These are phyloP conservation scores for Mollisiaceae sp. DNA, from an alignment of 2,329 filamentous ascomycete genomes.

Conservation along the genomic window DNA sequence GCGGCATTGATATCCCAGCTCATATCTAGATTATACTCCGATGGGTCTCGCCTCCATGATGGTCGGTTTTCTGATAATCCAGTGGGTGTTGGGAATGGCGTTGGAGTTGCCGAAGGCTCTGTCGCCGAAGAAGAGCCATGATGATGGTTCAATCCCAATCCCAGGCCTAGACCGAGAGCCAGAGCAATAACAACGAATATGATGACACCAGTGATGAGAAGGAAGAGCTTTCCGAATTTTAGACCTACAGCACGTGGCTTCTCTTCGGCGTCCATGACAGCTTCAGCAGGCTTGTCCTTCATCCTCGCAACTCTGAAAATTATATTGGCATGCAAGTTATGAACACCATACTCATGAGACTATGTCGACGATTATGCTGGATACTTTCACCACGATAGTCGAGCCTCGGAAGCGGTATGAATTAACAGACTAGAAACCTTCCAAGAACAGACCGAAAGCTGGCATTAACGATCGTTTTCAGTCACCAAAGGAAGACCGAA, in stretches of 20 bases:
- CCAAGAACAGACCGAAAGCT: background rate
- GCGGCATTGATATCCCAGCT: constrained; percentile 33
- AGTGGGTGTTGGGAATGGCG: constrained; percentile 7
- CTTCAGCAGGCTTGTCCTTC: background rate
- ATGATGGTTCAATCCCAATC: constrained; percentile 31
- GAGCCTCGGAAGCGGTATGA: background rate
- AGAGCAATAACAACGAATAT: constrained; percentile 24
- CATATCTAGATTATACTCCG: constrained; percentile 32
- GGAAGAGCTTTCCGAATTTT: constrained; percentile 1
- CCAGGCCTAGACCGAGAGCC: constrained; percentile 31
- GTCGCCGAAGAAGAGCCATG: constrained; percentile 8
- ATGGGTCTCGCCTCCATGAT: constrained; percentile 27
- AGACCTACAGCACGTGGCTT: background rate
- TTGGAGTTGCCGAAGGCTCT: background rate
- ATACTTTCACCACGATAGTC: background rate
- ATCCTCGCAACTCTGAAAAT: background rate
- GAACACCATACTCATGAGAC: no score
- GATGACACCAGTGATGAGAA: constrained; percentile 12
- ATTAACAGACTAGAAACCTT: background rate
- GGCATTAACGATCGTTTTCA: background rate
- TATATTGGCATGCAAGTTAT: background rate
- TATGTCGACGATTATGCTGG: no score
- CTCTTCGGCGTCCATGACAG: background rate
- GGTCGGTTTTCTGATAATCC: background rate
- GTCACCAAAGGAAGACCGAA: background rate